Percentiles rank a stretch among this genome's conserved stretches.
These are phyloP conservation scores for Petunia hybrid DNA, from an alignment of 305 asterid genomes.

Conservation along the genomic window DNA sequence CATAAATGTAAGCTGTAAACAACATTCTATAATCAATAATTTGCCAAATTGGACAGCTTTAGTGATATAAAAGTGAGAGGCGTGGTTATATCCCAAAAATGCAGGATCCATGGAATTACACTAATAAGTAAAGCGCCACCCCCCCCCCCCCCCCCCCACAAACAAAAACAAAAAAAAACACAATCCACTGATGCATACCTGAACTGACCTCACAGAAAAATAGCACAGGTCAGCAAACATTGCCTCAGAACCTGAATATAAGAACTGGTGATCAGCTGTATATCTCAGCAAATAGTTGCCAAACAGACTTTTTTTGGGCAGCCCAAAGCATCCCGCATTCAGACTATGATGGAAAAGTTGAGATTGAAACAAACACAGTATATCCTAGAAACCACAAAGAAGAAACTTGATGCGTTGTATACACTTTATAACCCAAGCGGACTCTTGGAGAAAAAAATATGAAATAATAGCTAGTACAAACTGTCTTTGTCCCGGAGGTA, in stretches of 20 bases:
- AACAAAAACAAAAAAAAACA: slow-evolving; percentile 25
- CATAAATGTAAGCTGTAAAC: slow-evolving; percentile 86
- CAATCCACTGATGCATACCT: slow-evolving; percentile 56
- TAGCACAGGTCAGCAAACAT: slow-evolving; percentile 99
- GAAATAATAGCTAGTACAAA: background rate
- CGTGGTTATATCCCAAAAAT: background rate
- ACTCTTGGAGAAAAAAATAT: background rate
- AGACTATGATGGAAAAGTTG: slow-evolving; percentile 14
- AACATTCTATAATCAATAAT: slow-evolving; percentile 27
- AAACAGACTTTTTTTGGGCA: background rate
- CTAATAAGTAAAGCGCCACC: slow-evolving; percentile 1
- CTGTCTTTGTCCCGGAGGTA: background rate
- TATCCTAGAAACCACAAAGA: slow-evolving; percentile 16
- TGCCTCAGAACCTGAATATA: slow-evolving; percentile 97
- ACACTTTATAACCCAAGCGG: background rate
- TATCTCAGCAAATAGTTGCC: slow-evolving; percentile 39
- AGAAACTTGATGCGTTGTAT: background rate
- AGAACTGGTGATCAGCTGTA: slow-evolving; percentile 56
- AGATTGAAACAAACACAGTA: background rate
- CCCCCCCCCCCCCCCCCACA: background rate
- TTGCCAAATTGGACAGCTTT: slow-evolving; percentile 9
- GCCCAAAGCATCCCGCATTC: too few species aligned
- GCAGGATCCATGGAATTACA: slow-evolving; percentile 26
- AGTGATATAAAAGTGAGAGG: slow-evolving; percentile 21
- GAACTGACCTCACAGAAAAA: slow-evolving; percentile 96